phyloP scores from a whole-genome alignment of 2,329 filamentous ascomycete species.

The Fusarium sp. region DNA sequence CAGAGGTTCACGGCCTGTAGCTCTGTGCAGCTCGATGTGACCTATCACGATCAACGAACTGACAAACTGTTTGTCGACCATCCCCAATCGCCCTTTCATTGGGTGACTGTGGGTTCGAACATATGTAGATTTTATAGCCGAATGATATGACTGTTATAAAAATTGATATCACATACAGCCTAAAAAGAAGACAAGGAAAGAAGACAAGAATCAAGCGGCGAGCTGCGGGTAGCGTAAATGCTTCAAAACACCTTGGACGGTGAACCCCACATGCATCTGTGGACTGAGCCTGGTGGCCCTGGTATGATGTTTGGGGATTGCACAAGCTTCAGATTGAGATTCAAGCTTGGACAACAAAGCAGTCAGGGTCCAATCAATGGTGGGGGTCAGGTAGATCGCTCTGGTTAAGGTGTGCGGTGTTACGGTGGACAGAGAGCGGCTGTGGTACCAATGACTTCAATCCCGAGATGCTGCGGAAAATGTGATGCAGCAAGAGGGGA shows the following conservation, averaged over 20 bases:
- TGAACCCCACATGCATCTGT: conserved; percentile 37
- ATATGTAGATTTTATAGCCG: not conserved
- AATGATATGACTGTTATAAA: not conserved
- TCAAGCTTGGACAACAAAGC: conserved; percentile 26
- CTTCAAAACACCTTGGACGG: conserved; percentile 10
- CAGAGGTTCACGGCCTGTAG: conserved; percentile 1
- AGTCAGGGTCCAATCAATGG: conserved; percentile 27
- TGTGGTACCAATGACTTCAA: conserved; percentile 16
- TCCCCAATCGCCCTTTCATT: conserved; percentile 1
- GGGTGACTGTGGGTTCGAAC: not conserved
- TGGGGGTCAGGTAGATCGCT: conserved; percentile 24
- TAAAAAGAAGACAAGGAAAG: conserved; percentile 2
- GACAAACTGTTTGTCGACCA: not conserved
- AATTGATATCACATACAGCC: conserved; percentile 9
- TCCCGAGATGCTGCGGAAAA: conserved; percentile 29
- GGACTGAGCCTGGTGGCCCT: conserved; percentile 24
- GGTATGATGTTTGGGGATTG: conserved; percentile 27
- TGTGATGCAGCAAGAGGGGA: conserved; percentile 26
- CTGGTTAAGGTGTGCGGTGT: conserved; percentile 20
- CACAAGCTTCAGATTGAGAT: conserved; percentile 26
- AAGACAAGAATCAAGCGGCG: conserved; percentile 13
- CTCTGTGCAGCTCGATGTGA: conserved; percentile 1
- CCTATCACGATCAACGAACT: not conserved
- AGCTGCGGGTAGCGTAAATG: conserved; percentile 28
- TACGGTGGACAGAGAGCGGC: conserved; percentile 5